Conservation (phyloP, 2,329 filamentous ascomycete genomes). For the Scedosporium minutisporum region DNA sequence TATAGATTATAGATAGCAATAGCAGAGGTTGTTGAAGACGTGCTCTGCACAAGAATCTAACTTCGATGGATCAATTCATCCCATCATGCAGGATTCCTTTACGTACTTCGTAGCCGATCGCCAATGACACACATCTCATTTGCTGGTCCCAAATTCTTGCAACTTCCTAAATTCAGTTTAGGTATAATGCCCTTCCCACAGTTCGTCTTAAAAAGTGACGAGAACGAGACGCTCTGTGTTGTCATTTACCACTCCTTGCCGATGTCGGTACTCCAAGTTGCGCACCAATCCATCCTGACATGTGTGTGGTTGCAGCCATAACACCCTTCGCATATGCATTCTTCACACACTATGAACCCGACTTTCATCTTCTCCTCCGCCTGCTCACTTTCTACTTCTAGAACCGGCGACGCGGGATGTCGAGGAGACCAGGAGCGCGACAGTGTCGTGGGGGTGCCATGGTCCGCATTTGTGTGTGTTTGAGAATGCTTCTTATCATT, state of each 20-base stretch:
- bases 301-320: neutral
- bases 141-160: neutral
- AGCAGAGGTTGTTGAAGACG: neutral
- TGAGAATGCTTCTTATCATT: neutral
- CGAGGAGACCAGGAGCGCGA: neutral
- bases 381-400: neutral
- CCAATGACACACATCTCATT: neutral
- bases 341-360: neutral
- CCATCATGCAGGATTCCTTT: neutral
- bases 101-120: neutral
- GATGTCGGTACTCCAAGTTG: neutral
- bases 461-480: neutral
- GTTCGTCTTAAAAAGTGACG: neutral
- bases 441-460: neutral
- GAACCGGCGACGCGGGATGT: neutral
- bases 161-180: neutral
- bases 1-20: no score
- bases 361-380: neutral
- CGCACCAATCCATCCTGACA: neutral
- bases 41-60: neutral
- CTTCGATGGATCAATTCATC: neutral
- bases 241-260: neutral
- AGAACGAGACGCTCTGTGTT: neutral
- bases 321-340: neutral
- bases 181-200: neutral